Evolutionary conservation across 1,139 yeast genomes (phyloP), one percentile per base, ranked within the genome.

Genomic region (Yamadazyma spencermartinsiae): DNA sequence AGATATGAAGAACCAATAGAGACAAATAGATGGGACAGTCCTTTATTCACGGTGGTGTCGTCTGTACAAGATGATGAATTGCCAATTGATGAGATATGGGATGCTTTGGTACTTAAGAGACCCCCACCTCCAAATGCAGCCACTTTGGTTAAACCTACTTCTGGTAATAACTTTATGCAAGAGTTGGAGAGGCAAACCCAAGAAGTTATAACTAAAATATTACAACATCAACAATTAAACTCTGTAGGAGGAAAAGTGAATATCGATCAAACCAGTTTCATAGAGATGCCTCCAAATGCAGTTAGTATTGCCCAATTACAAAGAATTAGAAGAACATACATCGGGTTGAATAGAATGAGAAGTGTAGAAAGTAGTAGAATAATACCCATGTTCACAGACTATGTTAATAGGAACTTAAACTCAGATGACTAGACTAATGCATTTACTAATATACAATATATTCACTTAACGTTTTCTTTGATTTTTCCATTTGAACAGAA

Each of bases 1-100:
- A 63, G 98, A 46, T 94, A 83, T 55, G 98, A 92, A 60, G 98
- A 92, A 58, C 99, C 99, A 1, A 86, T 87, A 53, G 81, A 82
- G 15, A 77, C 79, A 55, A 79, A 84, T 27, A 69, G 97, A 43
- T 92, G 98, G 98, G 99, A 92, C 57, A 80, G 95, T 4, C 99
- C 99, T 2, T 64, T 90, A 45, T 84, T 88, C 57, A 79, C 87
- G 0, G 61, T 87, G 1, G 75, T 82, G 2, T 75, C 80, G 31
- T 81, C 78, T 33, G 33, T 18, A 12, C 66, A 64, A n/a, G 58
- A 65, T 4, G 74, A 71, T 41, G 41, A 36, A 10, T 52, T 86
- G 11, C 88, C 90, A 0, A 61, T 79, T 10, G 83, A 82, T 4
- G 86, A 79, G 16, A 74, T 89, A 3, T 86, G 94, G 90, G 78